Evolutionary conservation across 2,329 filamentous ascomycete species (phyloP).

Genomic region (Dactylellina cionopaga): DNA sequence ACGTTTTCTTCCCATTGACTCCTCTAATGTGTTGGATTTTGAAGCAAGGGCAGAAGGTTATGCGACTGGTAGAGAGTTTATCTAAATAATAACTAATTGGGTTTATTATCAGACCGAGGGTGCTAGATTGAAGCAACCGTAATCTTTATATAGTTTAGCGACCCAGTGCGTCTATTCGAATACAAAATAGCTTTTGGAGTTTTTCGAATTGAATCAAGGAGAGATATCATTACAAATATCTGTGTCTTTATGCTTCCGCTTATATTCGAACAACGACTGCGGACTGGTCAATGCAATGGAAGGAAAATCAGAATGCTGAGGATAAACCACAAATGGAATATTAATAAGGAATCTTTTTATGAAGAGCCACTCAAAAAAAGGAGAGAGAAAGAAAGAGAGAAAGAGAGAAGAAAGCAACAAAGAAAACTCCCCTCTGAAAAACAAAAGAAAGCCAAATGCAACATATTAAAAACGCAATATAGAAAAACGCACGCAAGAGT

Average conservation of each 20-base stretch:
- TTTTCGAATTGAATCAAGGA: conserved; percentile 42
- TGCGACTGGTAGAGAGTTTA: too few relatives aligned
- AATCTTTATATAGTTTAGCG: too few relatives aligned
- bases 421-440: conserved; percentile 40
- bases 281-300: conserved; percentile 8
- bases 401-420: conserved; percentile 22
- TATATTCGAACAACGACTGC: conserved; percentile 18
- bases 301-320: conserved; percentile 22
- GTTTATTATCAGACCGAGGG: too few relatives aligned
- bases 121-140: too few relatives aligned
- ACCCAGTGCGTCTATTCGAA: neutral
- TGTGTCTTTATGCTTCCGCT: conserved; percentile 19
- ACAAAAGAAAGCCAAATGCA: conserved; percentile 52
- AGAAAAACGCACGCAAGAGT: conserved; percentile 43
- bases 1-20: too few relatives aligned
- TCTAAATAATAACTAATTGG: too few relatives aligned
- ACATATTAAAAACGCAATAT: conserved; percentile 40
- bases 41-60: too few relatives aligned
- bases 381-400: neutral
- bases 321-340: conserved; percentile 43
- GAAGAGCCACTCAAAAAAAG: neutral
- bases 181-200: neutral
- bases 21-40: too few relatives aligned
- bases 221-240: conserved; percentile 49
- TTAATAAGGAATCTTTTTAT: conserved; percentile 40